Conservation (phyloP, 768 basidiomycete species). For the Naganishia onofrii region DNA sequence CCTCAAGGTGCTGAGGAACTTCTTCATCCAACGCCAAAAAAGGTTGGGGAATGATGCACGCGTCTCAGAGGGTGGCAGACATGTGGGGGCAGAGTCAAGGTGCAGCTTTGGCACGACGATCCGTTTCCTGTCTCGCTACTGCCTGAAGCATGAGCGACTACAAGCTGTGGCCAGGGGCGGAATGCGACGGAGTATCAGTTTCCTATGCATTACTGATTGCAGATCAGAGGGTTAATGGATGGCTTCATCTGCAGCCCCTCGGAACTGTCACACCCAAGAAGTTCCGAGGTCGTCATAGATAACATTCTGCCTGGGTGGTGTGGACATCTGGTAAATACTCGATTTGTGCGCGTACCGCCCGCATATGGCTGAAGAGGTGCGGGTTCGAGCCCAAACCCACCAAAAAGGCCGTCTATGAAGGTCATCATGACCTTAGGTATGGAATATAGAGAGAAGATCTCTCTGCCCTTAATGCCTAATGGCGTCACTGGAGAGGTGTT, state of each 20-base stretch:
- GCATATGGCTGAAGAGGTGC: neutral
- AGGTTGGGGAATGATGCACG: neutral
- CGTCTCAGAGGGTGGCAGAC: neutral
- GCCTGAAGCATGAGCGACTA: neutral
- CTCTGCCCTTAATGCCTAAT: neutral
- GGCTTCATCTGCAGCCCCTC: neutral
- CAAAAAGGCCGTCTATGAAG: slow-evolving; percentile 11
- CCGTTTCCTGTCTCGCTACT: neutral
- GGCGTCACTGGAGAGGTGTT: neutral
- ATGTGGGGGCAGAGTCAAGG: neutral
- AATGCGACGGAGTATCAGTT: neutral
- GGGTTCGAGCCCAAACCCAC: slow-evolving; percentile 3
- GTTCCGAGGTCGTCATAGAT: neutral
- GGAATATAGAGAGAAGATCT: neutral
- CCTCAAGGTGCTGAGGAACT: neutral
- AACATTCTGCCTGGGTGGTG: neutral
- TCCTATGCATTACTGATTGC: neutral
- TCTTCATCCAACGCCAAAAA: slow-evolving; percentile 6
- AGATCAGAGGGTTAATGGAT: neutral
- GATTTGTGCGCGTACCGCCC: slow-evolving; percentile 1
- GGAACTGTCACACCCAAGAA: neutral
- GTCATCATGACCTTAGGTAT: too few species aligned
- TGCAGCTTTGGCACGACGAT: neutral
- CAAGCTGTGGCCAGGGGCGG: neutral
- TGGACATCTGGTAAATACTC: neutral